A percentile compares a stretch with the other conserved stretches of the same genome.
Conservation (phyloP, 1,284 basidiomycete genomes). For the Vanrija sp. region DNA sequence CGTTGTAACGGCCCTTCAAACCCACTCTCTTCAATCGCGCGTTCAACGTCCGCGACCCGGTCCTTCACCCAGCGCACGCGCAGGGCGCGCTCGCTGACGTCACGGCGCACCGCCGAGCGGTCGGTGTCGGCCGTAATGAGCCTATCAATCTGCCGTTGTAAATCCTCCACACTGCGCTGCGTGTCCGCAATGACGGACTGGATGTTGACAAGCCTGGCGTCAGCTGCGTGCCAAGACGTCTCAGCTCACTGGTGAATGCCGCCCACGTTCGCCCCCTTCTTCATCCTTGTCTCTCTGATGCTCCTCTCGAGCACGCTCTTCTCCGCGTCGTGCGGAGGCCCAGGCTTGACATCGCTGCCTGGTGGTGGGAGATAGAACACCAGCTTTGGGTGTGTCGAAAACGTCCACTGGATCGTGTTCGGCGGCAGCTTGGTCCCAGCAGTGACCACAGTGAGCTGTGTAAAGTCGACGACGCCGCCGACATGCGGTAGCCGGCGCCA, state of each 20-base stretch:
- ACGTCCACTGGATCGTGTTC: slow-evolving; percentile 34
- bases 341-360: not conserved
- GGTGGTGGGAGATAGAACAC: slow-evolving; percentile 26
- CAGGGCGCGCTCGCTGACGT: slow-evolving; percentile 34
- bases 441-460: slow-evolving; percentile 1
- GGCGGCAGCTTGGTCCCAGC: slow-evolving; percentile 7
- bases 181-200: slow-evolving; percentile 67
- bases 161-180: slow-evolving; percentile 57
- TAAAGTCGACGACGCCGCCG: slow-evolving; percentile 7
- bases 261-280: slow-evolving; percentile 41
- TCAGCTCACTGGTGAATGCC: slow-evolving; percentile 41
- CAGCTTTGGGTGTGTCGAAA: slow-evolving; percentile 22
- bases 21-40: slow-evolving; percentile 29
- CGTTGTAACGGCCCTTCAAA: not conserved
- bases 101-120: slow-evolving; percentile 56
- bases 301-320: slow-evolving; percentile 37
- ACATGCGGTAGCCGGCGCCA: slow-evolving; percentile 6
- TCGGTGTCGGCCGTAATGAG: slow-evolving; percentile 53
- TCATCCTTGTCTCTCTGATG: slow-evolving; percentile 47
- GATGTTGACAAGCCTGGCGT: slow-evolving; percentile 61
- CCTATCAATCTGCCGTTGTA: slow-evolving; percentile 58
- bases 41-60: slow-evolving; percentile 25
- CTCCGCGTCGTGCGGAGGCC: slow-evolving; percentile 2
- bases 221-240: not conserved
- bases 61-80: slow-evolving; percentile 28